phyloP scores from a whole-genome alignment of 2,329 filamentous ascomycete genomes.

The Ascocoryne sarcoides region DNA sequence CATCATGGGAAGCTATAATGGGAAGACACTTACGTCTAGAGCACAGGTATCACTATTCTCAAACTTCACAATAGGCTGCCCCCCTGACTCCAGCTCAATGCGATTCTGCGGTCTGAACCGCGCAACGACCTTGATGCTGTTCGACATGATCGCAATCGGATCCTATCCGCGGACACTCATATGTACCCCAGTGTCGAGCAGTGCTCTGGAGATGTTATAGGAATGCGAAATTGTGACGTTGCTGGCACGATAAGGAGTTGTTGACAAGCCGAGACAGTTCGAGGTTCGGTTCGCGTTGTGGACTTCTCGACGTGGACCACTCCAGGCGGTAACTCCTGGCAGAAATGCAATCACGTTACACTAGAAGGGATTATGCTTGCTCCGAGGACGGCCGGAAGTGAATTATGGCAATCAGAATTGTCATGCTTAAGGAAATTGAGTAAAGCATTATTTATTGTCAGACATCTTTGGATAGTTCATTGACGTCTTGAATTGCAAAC shows the following conservation, averaged over 20 bases:
- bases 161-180: conserved; percentile 25
- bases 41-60: conserved; percentile 81
- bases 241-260: conserved; percentile 23
- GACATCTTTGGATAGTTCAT: no score
- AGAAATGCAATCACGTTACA: conserved; percentile 18
- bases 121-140: conserved; percentile 83
- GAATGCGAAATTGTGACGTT: conserved; percentile 11
- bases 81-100: conserved; percentile 80
- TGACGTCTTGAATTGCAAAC: conserved; percentile 1
- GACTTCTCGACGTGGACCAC: conserved; percentile 14
- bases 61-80: conserved; percentile 86
- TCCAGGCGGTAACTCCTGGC: background rate
- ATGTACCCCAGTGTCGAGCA: conserved; percentile 13
- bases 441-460: no score
- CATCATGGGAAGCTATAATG: no score
- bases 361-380: conserved; percentile 10
- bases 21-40: conserved; percentile 59
- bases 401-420: no score
- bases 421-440: no score
- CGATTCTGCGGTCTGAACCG: conserved; percentile 97
- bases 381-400: background rate
- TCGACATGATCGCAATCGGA: conserved; percentile 29
- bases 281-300: conserved; percentile 9
- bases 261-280: conserved; percentile 17
- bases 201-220: conserved; percentile 8